Base-by-base conservation (phyloP, 1,284 basidiomycete genomes). In the Tilletia setariae region DNA sequence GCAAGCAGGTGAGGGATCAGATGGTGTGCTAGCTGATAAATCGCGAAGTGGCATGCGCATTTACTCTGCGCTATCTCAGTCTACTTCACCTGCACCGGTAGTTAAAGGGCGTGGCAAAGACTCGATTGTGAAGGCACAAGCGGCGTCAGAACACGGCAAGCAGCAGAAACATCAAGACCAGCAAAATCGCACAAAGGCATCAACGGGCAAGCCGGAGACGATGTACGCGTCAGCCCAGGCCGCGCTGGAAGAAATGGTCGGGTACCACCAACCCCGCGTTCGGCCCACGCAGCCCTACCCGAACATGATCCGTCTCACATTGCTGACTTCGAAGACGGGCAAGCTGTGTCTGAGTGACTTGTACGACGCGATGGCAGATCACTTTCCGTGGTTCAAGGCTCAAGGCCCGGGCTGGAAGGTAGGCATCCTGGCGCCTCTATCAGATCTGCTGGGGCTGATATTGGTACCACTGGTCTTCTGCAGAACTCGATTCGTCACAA, bases 401-500 rank as follows among this genome's bases (percentile, higher is more conserved):
- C 56, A 61, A 21, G 56, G 56, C 7, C 15, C 28, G 30, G 56
- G 30, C n/a, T 61, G 56, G 56, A 61, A 61, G 56, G 56, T 61
- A 30, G n/a, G 56, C 32, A 6, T 30, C 53, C 35, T 40, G 11
- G 11, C 11, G 35, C 35, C 35, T 4, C 46, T 49, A 16, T 23
- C 19, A 6, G 21, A n/a, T 7, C 21, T 49, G 46, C 16, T 49
- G 19, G 7, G 19, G 19, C 46, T 49, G 35, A 11, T 6, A 11
- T 11, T 40, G 35, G 11, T 40, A 40, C 35, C 35, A 6, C 35
- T 40, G 4, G 6, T 40, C 4, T 4, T 40, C 35, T 40, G 19
- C 32, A 61, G 56, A 61, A 61, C 56, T 61, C 56, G 56, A 61
- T 61, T 30, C 56, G 56, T 32, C 56, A 61, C 28, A 61, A 61